Evolutionary conservation across 2,329 filamentous ascomycete genomes (phyloP), one percentile per base, ranked within the genome.

Genomic region (Zymoseptoria ardabiliae): DNA sequence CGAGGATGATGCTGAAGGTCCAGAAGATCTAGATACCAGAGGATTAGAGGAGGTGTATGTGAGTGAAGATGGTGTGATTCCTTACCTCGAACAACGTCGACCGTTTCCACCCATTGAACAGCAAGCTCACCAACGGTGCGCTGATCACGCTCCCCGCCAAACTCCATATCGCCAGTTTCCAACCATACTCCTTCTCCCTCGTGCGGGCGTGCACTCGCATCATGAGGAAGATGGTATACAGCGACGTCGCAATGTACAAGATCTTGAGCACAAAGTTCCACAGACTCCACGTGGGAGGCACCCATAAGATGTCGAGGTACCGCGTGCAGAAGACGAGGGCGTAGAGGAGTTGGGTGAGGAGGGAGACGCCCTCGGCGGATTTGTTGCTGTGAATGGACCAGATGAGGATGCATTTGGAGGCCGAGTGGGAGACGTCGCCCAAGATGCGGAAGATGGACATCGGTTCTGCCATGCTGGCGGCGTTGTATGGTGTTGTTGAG

Each of bases 261-360:
- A 94, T 81, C 80, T 97, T 97, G 75, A 97, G 88, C 61, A 88
- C 79, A 65, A 87, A 83, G 75, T 94, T 93, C 85, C 89, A 94
- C 58, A 71, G 67, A 62, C 72, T 74, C 57, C 63, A 67, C 62
- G 71, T 72, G 49, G 69, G 69, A 61, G 65, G 58, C 50, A 67
- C 67, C 68, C 68, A 71, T 62, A 72, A 70, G 65, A 97, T 78
- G 72, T 97, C 90, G 64, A 93, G 83, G 76, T 97, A 97, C 61
- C 93, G 85, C 4, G 90, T 87, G 70, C 86, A 80, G 77, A 97
- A 97, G 59, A 97, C 92, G 63, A 88, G 73, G 58, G 87, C 85
- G 77, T 97, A 97, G 65, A 97, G 85, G 58, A 86, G 82, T 75
- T 97, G 93, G 1, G 89, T 96, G 69, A 97, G 90, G 71, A 96